Evolutionary conservation across 441 rosid species (phyloP).

Genomic region (Eutrema salsugineum): DNA sequence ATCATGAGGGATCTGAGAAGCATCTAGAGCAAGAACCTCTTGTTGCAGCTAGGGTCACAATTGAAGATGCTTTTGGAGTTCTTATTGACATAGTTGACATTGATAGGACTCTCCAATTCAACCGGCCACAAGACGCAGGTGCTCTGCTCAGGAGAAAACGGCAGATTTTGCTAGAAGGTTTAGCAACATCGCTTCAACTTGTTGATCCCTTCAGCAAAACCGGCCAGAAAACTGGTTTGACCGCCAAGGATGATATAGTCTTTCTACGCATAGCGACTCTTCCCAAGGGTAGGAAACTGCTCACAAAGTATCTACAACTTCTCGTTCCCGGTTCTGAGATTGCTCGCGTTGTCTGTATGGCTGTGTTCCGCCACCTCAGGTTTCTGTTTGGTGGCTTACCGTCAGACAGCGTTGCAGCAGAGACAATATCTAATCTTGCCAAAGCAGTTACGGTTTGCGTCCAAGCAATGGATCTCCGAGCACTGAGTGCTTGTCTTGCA

Average conservation of each 20-base stretch:
- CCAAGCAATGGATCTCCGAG: conserved; percentile 73
- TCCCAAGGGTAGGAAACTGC: conserved; percentile 72
- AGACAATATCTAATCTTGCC: conserved; percentile 49
- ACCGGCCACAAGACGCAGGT: conserved; percentile 80
- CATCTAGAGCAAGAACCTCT: conserved; percentile 77
- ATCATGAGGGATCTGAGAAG: conserved; percentile 49
- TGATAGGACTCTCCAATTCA: conserved; percentile 58
- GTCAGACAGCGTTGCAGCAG: conserved; percentile 54
- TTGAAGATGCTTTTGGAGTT: conserved; percentile 54
- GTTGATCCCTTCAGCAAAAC: conserved; percentile 79
- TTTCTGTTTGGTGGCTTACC: conserved; percentile 68
- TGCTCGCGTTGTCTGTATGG: conserved; percentile 77
- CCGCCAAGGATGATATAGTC: conserved; percentile 69
- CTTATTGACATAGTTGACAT: conserved; percentile 70
- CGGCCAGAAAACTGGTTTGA: conserved; percentile 42
- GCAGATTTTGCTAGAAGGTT: conserved; percentile 66
- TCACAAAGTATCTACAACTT: conserved; percentile 57
- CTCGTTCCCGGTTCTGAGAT: conserved; percentile 76
- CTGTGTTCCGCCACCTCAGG: conserved; percentile 69
- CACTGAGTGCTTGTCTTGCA: conserved; percentile 86
- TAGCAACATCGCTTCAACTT: conserved; percentile 80
- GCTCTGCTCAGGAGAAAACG: conserved; percentile 63
- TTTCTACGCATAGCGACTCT: conserved; percentile 68
- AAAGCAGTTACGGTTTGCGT: conserved; percentile 60
- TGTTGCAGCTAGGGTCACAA: conserved; percentile 70